A percentile compares a stretch with the other conserved stretches of the same genome.
Conservation (phyloP, 2,329 filamentous ascomycete species). For the Aspergillus fijiensis region DNA sequence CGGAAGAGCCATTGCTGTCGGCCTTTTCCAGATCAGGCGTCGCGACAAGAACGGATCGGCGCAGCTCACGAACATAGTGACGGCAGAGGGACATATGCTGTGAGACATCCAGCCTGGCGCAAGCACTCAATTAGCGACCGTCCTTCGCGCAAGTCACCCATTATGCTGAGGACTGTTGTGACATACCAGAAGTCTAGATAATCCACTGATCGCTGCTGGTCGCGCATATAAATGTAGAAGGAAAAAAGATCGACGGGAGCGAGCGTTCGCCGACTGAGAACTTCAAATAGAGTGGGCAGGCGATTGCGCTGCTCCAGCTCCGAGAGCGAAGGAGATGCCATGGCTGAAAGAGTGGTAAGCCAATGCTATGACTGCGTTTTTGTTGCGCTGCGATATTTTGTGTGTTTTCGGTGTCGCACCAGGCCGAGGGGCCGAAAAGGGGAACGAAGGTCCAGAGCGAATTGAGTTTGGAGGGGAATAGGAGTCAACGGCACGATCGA, state of each 20-base stretch:
- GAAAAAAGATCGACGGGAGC: slow-evolving; percentile 96
- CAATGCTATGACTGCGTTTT: neutral
- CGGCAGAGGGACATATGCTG: slow-evolving; percentile 97
- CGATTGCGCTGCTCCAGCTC: slow-evolving; percentile 66
- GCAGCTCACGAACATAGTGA: slow-evolving; percentile 93
- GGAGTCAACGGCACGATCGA: neutral
- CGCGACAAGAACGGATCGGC: slow-evolving; percentile 85
- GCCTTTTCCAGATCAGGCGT: slow-evolving; percentile 86
- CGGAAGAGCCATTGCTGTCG: slow-evolving; percentile 80
- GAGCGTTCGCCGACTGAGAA: slow-evolving; percentile 87
- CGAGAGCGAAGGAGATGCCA: slow-evolving; percentile 32
- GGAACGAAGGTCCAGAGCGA: slow-evolving; percentile 1
- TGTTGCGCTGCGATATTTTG: neutral
- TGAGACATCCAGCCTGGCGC: slow-evolving; percentile 88
- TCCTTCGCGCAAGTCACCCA: neutral
- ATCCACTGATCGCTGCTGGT: slow-evolving; percentile 95
- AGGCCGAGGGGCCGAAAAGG: slow-evolving; percentile 4
- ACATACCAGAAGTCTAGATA: slow-evolving; percentile 96
- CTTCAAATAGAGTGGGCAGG: slow-evolving; percentile 92
- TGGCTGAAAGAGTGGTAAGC: slow-evolving; percentile 17
- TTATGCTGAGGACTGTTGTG: too few species aligned
- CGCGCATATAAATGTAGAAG: slow-evolving; percentile 99
- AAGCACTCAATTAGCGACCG: slow-evolving; percentile 12
- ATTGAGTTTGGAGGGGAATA: neutral
- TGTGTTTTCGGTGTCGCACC: slow-evolving; percentile 3